A percentile compares a stretch with the other conserved stretches of the same genome.
Evolutionary conservation across 768 basidiomycete genomes (phyloP).

Genomic region (Pholiota molesta): DNA sequence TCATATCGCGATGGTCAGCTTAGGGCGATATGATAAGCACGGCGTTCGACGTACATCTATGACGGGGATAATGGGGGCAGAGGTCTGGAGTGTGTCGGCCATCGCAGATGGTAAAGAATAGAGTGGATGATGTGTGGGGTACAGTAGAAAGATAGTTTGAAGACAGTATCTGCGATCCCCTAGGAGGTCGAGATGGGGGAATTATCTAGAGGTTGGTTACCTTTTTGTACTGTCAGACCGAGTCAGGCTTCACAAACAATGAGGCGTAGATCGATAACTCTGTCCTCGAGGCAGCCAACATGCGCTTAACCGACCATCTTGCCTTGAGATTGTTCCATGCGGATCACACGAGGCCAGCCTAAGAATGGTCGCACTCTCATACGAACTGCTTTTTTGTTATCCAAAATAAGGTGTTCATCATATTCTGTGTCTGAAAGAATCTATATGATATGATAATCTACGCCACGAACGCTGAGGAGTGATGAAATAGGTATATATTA

Average conservation of each 20-base stretch:
- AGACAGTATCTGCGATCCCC: conserved; percentile 16
- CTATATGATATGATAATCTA: conserved; percentile 10
- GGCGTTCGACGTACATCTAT: conserved; percentile 30
- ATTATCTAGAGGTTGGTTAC: background rate
- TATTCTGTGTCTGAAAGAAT: background rate
- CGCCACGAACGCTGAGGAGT: conserved; percentile 12
- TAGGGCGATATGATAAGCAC: background rate
- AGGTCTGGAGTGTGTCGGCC: conserved; percentile 23
- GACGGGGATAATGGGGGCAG: conserved; percentile 36
- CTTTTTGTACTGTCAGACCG: conserved; percentile 21
- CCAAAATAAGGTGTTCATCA: background rate
- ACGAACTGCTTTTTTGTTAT: background rate
- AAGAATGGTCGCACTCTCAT: conserved; percentile 4
- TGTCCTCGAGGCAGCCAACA: conserved; percentile 21
- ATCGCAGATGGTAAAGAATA: conserved; percentile 18
- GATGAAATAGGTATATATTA: conserved; percentile 12
- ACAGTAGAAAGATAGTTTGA: conserved; percentile 2
- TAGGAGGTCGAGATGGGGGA: conserved; percentile 23
- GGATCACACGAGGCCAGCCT: conserved; percentile 18
- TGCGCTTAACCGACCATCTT: conserved; percentile 3
- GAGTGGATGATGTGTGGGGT: conserved; percentile 7
- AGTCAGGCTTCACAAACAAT: conserved; percentile 10
- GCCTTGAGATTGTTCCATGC: conserved; percentile 11
- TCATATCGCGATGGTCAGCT: conserved; percentile 9
- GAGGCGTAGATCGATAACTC: conserved; percentile 19